phyloP scores from a whole-genome alignment of 2,329 filamentous ascomycete species.

The Colletotrichum somersetense region DNA sequence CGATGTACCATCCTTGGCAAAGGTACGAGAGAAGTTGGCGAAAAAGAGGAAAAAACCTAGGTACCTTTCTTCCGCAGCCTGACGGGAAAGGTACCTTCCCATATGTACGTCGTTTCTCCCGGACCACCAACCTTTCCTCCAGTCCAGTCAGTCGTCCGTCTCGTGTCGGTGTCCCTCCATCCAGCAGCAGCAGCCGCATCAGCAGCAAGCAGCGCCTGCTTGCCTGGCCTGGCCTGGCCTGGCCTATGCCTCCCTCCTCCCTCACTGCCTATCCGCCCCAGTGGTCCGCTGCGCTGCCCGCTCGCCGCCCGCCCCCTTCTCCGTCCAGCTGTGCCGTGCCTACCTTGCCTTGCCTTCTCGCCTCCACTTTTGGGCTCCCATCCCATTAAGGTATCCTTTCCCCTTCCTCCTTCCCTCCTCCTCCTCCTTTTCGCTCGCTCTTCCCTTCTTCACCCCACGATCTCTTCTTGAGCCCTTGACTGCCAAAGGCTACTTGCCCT shows the following conservation, averaged over 20 bases:
- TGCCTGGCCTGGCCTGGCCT: neutral
- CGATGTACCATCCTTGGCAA: neutral
- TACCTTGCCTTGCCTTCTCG: constrained; percentile 28
- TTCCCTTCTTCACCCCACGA: constrained; percentile 41
- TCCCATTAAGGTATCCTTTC: constrained; percentile 40
- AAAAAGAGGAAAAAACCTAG: neutral
- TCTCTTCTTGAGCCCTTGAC: constrained; percentile 36
- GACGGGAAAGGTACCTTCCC: neutral
- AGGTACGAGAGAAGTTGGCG: neutral
- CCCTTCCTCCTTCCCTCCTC: constrained; percentile 26
- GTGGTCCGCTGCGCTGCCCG: constrained; percentile 34
- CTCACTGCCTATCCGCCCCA: constrained; percentile 19
- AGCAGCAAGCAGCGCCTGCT: neutral
- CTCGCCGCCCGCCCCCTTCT: neutral
- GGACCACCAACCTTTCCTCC: neutral
- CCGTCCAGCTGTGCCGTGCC: neutral
- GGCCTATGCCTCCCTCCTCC: neutral
- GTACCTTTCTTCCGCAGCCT: constrained; percentile 7
- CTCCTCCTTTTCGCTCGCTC: constrained; percentile 7
- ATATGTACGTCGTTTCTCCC: neutral
- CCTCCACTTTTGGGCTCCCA: constrained; percentile 42
- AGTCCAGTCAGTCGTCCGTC: neutral
- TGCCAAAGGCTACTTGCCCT: constrained; percentile 33
- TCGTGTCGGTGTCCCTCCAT: constrained; percentile 2
- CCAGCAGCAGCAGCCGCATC: too few relatives aligned